phyloP scores from a whole-genome alignment of 2,329 filamentous ascomycete species.

The Verticillium longisporum region DNA sequence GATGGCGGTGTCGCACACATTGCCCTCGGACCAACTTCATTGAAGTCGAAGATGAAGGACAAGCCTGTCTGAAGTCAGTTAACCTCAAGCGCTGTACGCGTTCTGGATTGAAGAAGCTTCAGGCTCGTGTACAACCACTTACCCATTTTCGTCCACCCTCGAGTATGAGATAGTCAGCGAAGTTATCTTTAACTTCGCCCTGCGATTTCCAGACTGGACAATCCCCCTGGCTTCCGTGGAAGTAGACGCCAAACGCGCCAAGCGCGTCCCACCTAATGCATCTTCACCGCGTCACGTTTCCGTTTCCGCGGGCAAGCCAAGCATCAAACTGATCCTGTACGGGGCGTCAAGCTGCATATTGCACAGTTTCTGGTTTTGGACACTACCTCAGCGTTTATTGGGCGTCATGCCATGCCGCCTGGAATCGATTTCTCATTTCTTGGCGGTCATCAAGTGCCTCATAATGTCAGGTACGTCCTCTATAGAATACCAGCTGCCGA shows the following conservation, averaged over 20 bases:
- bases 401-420: too few relatives aligned
- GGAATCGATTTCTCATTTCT: too few relatives aligned
- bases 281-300: background rate
- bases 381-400: background rate
- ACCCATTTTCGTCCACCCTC: slow-evolving; percentile 25
- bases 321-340: slow-evolving; percentile 33
- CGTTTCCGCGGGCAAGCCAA: slow-evolving; percentile 6
- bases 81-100: too few relatives aligned
- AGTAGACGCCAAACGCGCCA: background rate
- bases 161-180: slow-evolving; percentile 17
- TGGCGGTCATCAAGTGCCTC: too few relatives aligned
- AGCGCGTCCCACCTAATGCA: background rate
- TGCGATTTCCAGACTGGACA: slow-evolving; percentile 16
- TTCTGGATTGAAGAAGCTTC: too few relatives aligned
- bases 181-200: slow-evolving; percentile 14
- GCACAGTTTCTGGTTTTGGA: slow-evolving; percentile 27
- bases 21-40: slow-evolving; percentile 34
- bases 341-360: slow-evolving; percentile 39
- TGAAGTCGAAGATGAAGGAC: slow-evolving; percentile 20
- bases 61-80: slow-evolving; percentile 16
- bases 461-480: too few relatives aligned
- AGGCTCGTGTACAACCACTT: slow-evolving; percentile 36
- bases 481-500: too few relatives aligned
- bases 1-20: slow-evolving; percentile 36
- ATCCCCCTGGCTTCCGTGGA: background rate